Evolutionary conservation across 2,329 filamentous ascomycete species (phyloP).

Genomic region (Stemphylium vesicarium): DNA sequence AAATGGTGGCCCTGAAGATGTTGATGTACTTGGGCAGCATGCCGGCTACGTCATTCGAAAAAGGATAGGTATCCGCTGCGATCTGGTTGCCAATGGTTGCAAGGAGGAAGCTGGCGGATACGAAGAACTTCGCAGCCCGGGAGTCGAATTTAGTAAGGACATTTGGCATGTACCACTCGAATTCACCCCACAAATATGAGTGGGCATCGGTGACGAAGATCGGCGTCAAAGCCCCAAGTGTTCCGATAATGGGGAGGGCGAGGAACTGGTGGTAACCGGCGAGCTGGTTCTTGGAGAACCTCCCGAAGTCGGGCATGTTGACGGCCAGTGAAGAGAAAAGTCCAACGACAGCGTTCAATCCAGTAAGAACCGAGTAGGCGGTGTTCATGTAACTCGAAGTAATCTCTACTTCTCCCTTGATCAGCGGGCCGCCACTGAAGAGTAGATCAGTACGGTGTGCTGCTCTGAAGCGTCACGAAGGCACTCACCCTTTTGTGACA

Average conservation of each 20-base stretch:
- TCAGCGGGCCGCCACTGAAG: constrained; percentile 46
- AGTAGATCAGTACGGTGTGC: neutral
- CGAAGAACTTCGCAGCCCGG: constrained; percentile 53
- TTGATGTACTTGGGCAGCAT: constrained; percentile 47
- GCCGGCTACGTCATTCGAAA: constrained; percentile 44
- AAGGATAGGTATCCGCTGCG: constrained; percentile 50
- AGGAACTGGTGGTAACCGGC: constrained; percentile 54
- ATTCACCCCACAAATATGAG: constrained; percentile 53
- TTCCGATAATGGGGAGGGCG: constrained; percentile 56
- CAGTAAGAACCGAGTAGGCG: constrained; percentile 53
- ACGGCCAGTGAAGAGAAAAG: constrained; percentile 58
- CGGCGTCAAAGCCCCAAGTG: constrained; percentile 55
- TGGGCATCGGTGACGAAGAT: constrained; percentile 58
- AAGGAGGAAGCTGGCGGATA: constrained; percentile 50
- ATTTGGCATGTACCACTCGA: constrained; percentile 58
- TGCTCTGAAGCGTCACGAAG: neutral
- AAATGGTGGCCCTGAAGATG: constrained; percentile 43
- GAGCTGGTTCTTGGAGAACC: constrained; percentile 53
- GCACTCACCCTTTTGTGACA: constrained; percentile 47
- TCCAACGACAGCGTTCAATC: constrained; percentile 57
- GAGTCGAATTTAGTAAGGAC: constrained; percentile 55
- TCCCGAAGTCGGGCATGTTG: constrained; percentile 58
- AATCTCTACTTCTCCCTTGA: constrained; percentile 47
- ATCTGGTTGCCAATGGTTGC: constrained; percentile 54
- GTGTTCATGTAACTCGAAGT: constrained; percentile 52